Evolutionary conservation across 371 early-diverging fungal genomes (phyloP), one percentile per base, ranked within the genome.

Genomic region (Ecytonucleospora hepatopenaei): DNA sequence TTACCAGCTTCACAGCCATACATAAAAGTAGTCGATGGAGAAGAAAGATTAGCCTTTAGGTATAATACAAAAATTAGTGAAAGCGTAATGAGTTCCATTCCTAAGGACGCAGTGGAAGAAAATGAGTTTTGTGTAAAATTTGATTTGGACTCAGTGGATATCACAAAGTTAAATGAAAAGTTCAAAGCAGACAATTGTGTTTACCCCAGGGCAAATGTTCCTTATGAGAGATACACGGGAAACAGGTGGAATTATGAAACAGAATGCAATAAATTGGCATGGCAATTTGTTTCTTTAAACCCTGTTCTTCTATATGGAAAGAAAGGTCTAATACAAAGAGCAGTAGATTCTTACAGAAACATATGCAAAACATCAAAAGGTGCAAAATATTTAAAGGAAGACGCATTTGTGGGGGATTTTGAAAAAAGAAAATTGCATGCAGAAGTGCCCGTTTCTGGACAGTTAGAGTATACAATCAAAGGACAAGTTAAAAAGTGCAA

Each of bases 211-310:
- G 91, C 90, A 27, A 84, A 86, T 77, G 79, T 85, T 60, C 78
- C 82, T 2, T 73, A 75, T 46, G 81, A 84, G 35, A 73, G 77
- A 48, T 91, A 92, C 70, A 78, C 81, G 19, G 92, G 92, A 32
- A 89, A 90, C 75, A 80, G 92, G 33, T 92, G 90, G 89, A 82
- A 83, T 47, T 92, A 91, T 74, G 92, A 92, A 73, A 90, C 86
- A 23, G 86, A 86, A 62, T 89, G 88, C 72, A 92, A 92, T 70
- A 73, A 72, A 17, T 77, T 91, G 5, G 92, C 90, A 3, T 92
- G 91, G 90, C 83, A 86, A 63, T 83, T 92, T 67, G 85, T 88
- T 16, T 88, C 84, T 68, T 75, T 90, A 15, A 93, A 93, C 74
- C 85, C 83, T 24, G 83, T 83, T 27, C 82, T 88, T 48, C 83